Conservation (phyloP, 2,329 filamentous ascomycete genomes). For the Neospermospora avenae region DNA sequence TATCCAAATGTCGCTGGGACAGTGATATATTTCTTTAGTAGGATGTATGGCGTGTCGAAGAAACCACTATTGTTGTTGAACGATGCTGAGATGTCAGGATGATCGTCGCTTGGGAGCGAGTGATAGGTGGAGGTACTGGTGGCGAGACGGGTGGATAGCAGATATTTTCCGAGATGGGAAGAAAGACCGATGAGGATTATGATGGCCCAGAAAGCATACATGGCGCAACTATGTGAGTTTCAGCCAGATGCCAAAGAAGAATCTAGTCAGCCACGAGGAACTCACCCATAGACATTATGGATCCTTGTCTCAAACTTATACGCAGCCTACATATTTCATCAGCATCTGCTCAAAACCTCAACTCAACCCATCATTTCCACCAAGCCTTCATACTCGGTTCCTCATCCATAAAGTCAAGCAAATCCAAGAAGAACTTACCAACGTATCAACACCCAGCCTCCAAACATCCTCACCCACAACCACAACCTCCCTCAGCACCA, state of each 20-base stretch:
- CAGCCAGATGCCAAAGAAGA: background rate
- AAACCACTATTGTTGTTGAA: background rate
- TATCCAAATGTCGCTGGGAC: slow-evolving; percentile 45
- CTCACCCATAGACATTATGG: slow-evolving; percentile 37
- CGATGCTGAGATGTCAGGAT: background rate
- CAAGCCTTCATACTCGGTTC: too few species aligned
- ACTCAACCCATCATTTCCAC: too few species aligned
- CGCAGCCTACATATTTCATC: slow-evolving; percentile 34
- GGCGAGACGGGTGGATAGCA: background rate
- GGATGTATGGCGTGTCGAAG: slow-evolving; percentile 17
- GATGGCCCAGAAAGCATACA: slow-evolving; percentile 42
- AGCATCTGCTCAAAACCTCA: background rate
- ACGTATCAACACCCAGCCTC: background rate
- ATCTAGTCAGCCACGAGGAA: too few species aligned
- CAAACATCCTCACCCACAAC: background rate
- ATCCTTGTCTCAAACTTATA: slow-evolving; percentile 36
- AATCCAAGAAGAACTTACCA: background rate
- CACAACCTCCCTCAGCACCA: background rate
- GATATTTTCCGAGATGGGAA: slow-evolving; percentile 31
- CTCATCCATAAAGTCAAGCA: background rate
- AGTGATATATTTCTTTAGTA: slow-evolving; percentile 37
- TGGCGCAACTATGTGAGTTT: slow-evolving; percentile 32
- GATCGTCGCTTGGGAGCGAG: background rate
- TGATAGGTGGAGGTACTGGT: background rate
- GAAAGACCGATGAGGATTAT: slow-evolving; percentile 39